Evolutionary conservation across 345 rosid genomes (phyloP).

Genomic region (Eutrema japonicum): DNA sequence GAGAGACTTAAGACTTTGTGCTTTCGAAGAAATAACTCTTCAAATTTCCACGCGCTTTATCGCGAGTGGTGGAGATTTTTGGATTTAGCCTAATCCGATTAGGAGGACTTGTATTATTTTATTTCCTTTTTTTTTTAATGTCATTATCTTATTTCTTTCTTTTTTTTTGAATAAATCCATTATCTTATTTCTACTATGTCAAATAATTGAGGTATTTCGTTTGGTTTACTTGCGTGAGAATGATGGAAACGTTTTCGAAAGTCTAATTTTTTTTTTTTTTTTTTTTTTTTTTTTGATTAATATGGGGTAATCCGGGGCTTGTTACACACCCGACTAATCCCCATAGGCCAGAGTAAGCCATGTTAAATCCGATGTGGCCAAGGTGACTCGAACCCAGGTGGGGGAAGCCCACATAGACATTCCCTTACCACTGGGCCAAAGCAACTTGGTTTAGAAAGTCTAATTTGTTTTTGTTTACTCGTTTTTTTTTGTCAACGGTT

Average conservation of each 20-base stretch:
- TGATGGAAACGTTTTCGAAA: conserved; percentile 11
- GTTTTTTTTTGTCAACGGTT: not conserved
- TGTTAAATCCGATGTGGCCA: too few relatives aligned
- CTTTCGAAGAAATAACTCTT: conserved; percentile 2
- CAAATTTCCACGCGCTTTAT: conserved; percentile 28
- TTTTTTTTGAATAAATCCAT: not conserved
- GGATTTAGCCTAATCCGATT: not conserved
- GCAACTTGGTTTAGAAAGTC: too few relatives aligned
- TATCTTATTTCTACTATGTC: not conserved
- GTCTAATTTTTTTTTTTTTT: too few relatives aligned
- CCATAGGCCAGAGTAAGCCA: too few relatives aligned
- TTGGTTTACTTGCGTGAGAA: conserved; percentile 21
- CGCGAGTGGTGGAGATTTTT: conserved; percentile 6
- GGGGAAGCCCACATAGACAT: too few relatives aligned
- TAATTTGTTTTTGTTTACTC: too few relatives aligned
- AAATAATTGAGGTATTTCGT: not conserved
- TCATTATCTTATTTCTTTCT: not conserved
- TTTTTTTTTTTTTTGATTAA: too few relatives aligned
- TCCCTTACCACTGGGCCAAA: too few relatives aligned
- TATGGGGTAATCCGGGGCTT: too few relatives aligned
- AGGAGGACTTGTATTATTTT: conserved; percentile 20
- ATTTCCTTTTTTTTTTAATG: not conserved
- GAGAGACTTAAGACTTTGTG: conserved; percentile 28
- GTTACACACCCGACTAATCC: too few relatives aligned
- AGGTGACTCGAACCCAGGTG: too few relatives aligned